Evolutionary conservation across 75 land plant species (phyloP).

Genomic region (Sequoiadendron giganteum): DNA sequence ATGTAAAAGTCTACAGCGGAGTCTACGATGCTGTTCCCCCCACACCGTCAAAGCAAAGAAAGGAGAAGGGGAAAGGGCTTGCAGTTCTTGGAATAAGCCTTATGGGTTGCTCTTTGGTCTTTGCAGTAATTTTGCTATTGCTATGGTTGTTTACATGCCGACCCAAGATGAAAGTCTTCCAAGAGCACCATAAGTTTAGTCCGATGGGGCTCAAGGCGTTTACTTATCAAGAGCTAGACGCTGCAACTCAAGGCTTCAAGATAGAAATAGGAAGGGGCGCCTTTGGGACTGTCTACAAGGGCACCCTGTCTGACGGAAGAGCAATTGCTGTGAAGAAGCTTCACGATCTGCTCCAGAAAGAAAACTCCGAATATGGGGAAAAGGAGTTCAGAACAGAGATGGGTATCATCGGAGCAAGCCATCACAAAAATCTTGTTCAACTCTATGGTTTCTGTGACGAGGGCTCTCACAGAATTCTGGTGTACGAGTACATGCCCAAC

Average conservation of each 20-base stretch:
- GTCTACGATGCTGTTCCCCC: too few relatives aligned
- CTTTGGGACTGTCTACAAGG: constrained; percentile 34
- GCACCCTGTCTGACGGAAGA: not conserved
- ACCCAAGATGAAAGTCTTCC: not conserved
- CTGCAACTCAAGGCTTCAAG: constrained; percentile 30
- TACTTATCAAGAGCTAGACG: constrained; percentile 38
- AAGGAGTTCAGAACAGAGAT: constrained; percentile 41
- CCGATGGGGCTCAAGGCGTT: constrained; percentile 7
- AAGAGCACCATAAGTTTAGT: not conserved
- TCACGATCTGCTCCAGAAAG: constrained; percentile 4
- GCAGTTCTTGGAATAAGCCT: not conserved
- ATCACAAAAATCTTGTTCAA: constrained; percentile 41
- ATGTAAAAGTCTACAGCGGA: not conserved
- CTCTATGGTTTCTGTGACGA: constrained; percentile 32
- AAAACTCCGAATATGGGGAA: constrained; percentile 15
- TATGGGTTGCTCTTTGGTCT: not conserved
- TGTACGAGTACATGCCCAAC: constrained; percentile 34
- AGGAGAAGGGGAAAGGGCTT: not conserved
- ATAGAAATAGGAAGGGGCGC: constrained; percentile 33
- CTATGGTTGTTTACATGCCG: not conserved
- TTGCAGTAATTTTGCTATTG: not conserved
- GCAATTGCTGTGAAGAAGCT: constrained; percentile 36
- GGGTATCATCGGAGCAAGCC: constrained; percentile 25
- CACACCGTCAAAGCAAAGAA: too few relatives aligned
- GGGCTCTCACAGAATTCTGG: constrained; percentile 17